Base-by-base conservation (phyloP, 495 filamentous ascomycete genomes). In the Neohortaea acidophila region DNA sequence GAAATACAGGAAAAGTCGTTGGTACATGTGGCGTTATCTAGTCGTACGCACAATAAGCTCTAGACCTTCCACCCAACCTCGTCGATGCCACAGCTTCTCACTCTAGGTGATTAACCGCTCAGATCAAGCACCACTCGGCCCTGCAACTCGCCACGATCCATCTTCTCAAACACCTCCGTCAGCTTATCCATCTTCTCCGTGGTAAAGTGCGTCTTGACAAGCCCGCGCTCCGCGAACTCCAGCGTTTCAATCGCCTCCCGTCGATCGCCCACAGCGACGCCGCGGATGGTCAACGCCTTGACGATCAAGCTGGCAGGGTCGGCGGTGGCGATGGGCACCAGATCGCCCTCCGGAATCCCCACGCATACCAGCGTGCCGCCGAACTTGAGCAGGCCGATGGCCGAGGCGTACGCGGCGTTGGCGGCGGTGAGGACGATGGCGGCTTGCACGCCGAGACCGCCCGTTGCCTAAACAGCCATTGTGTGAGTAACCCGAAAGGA, bases 291-390 rank as follows among this genome's bases (percentile, higher is more conserved):
- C 20, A 61, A 51, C 33, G 73, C 67, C 49, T 66, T 64, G 27
- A 50, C 52, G 20, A 81, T 55, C 33, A 84, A 52, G 1, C 44
- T 25, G 1, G 51, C 49, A 10, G 77, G 74, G 33, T 56, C 62
- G 3, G 73, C 70, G 10, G 61, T 67, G 18, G 57, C 64, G 47
- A 84, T 77, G 12, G 72, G 57, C 50, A 68, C 52, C 2, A 63
- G 61, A 1, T 71, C 65, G 38, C 73, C 61, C 52, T 79, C 75
- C 0, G 79, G 79, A 14, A 84, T 60, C 0, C 79, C 79, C 12
- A 83, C 72, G 46, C 76, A 80, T 3, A 82, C 64, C 12, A 72
- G 39, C 0, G 69, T 68, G 0, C 79, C 79, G 35, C 70, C 68
- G 48, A 79, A 81, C 1, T 69, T 60, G 23, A 82, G 59, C 48